Evolutionary conservation across 1,284 basidiomycete genomes (phyloP).

Genomic region (Rhodotorula glutinis): DNA sequence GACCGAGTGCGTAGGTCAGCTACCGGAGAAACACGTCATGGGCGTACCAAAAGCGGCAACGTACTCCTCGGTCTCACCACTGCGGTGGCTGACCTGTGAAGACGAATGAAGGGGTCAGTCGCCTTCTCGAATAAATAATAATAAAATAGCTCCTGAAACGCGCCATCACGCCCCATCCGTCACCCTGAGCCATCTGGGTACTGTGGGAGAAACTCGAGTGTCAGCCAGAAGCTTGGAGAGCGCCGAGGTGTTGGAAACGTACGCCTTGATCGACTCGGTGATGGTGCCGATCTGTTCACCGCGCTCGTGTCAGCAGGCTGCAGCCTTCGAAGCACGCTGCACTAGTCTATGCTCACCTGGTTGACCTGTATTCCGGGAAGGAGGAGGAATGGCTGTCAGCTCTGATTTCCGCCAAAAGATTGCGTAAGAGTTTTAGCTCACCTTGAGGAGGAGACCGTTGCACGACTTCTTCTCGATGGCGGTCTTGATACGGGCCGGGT

Average conservation of each 20-base stretch:
- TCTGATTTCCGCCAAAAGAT: too few relatives aligned
- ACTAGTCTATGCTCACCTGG: conserved; percentile 56
- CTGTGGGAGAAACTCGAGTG: not conserved
- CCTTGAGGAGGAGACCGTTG: conserved; percentile 97
- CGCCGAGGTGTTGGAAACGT: conserved; percentile 52
- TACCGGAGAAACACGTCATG: not conserved
- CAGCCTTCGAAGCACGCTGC: too few relatives aligned
- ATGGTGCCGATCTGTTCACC: conserved; percentile 97
- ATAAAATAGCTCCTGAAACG: too few relatives aligned
- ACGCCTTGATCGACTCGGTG: conserved; percentile 93
- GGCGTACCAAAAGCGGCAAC: not conserved
- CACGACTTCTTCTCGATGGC: conserved; percentile 99
- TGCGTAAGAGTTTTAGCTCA: not conserved
- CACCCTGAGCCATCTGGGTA: conserved; percentile 92
- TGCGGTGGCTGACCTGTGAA: conserved; percentile 72
- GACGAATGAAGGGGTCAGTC: too few relatives aligned
- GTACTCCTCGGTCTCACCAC: conserved; percentile 64
- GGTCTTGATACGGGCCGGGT: conserved; percentile 95
- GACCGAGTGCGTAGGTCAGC: conserved; percentile 46
- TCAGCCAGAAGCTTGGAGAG: not conserved
- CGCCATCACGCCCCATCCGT: conserved; percentile 98
- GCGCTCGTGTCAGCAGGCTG: not conserved
- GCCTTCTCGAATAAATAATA: too few relatives aligned
- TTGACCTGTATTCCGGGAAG: conserved; percentile 55
- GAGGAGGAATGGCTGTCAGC: not conserved